Evolutionary conservation across 2,329 filamentous ascomycete species (phyloP).

Genomic region (Apiospora phragmitis): DNA sequence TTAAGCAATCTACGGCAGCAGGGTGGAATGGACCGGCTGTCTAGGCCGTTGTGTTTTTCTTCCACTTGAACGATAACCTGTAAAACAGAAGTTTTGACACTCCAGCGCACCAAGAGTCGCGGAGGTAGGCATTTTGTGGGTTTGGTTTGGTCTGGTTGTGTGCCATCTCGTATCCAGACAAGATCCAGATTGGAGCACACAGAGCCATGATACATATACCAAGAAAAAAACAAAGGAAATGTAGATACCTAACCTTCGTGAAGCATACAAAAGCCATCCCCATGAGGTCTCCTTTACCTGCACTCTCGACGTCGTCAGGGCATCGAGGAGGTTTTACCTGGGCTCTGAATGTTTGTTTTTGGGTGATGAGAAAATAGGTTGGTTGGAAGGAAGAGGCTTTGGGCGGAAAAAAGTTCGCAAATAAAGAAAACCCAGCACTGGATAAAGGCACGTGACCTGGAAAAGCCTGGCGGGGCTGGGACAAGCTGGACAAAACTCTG

Average conservation of each 20-base stretch:
- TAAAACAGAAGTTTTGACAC: conserved; percentile 53
- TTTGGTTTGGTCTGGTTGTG: conserved; percentile 19
- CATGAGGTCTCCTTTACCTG: neutral
- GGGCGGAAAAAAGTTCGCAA: neutral
- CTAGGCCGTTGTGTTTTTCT: conserved; percentile 64
- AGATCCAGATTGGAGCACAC: neutral
- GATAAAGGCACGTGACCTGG: neutral
- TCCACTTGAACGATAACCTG: conserved; percentile 56
- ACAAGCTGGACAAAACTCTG: neutral
- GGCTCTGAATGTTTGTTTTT: neutral
- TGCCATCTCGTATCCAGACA: conserved; percentile 13
- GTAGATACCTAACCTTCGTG: neutral
- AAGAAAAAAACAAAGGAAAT: neutral
- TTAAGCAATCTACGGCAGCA: conserved; percentile 52
- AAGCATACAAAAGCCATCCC: neutral
- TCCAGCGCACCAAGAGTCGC: conserved; percentile 56
- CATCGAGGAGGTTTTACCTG: neutral
- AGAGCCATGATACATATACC: conserved; percentile 1
- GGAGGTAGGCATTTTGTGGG: conserved; percentile 65
- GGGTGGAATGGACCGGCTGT: conserved; percentile 69
- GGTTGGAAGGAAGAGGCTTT: neutral
- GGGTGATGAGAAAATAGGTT: neutral
- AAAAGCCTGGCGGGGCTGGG: neutral
- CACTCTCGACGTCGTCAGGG: neutral
- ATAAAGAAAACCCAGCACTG: neutral